Conservation (phyloP, 169 alveolate species). For the Theileria parva region DNA sequence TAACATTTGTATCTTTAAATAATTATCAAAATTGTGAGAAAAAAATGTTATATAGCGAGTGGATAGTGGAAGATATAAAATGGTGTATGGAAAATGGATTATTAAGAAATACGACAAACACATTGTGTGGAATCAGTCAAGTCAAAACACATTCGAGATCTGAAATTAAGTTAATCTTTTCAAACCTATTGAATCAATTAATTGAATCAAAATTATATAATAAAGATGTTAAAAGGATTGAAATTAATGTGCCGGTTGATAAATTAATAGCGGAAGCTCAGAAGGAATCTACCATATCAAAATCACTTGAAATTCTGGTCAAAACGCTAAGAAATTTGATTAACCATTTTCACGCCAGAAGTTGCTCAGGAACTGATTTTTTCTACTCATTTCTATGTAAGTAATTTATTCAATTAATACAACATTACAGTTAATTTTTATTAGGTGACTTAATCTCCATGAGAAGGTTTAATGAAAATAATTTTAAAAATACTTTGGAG, state of each 20-base stretch:
- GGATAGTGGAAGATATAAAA: slow-evolving; percentile 1
- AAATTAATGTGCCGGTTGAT: slow-evolving; percentile 1
- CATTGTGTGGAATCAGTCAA: neutral
- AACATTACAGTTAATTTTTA: neutral
- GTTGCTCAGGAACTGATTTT: neutral
- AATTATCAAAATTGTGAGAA: neutral
- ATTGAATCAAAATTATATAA: neutral
- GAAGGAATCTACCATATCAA: slow-evolving; percentile 10
- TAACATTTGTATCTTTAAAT: neutral
- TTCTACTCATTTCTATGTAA: slow-evolving; percentile 13
- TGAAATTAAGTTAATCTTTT: neutral
- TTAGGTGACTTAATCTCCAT: neutral
- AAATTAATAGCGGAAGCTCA: neutral
- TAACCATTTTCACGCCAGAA: neutral
- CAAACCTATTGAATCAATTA: slow-evolving; percentile 2
- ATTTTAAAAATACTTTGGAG: neutral
- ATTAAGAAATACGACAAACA: neutral
- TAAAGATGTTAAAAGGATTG: neutral
- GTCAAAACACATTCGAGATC: neutral
- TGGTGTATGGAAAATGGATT: slow-evolving; percentile 29
- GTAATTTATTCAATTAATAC: neutral
- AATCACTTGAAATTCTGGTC: neutral
- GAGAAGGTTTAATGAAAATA: neutral
- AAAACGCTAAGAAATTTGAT: neutral
- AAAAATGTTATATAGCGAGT: neutral